These are phyloP conservation scores for Limtongia smithiae DNA, from an alignment of 805 yeast species.

Conservation along the genomic window DNA sequence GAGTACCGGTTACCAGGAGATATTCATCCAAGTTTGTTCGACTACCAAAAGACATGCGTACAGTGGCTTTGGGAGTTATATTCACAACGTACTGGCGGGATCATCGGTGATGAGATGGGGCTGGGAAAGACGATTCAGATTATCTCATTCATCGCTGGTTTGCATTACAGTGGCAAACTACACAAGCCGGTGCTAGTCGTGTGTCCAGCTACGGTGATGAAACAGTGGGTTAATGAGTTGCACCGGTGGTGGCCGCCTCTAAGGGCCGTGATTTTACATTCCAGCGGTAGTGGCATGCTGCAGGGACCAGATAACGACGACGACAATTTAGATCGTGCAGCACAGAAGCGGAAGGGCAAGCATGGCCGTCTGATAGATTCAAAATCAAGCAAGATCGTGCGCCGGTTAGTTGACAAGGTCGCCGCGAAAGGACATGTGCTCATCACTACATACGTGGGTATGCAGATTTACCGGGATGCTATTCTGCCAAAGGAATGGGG, in stretches of 20 bases:
- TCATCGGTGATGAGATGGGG: slow-evolving; percentile 98
- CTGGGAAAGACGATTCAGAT: slow-evolving; percentile 93
- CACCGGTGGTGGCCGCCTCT: slow-evolving; percentile 99
- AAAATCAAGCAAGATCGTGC: slow-evolving; percentile 31
- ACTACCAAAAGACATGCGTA: slow-evolving; percentile 92
- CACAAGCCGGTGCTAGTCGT: slow-evolving; percentile 79
- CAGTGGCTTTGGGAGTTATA: slow-evolving; percentile 97
- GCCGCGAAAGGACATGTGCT: slow-evolving; percentile 64
- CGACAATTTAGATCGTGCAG: slow-evolving; percentile 34
- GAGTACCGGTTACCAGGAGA: slow-evolving; percentile 84
- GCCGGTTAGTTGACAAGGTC: slow-evolving; percentile 26
- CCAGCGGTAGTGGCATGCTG: slow-evolving; percentile 85
- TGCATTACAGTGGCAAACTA: slow-evolving; percentile 74
- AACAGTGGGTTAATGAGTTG: slow-evolving; percentile 95
- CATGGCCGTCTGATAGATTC: slow-evolving; percentile 32
- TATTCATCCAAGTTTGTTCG: slow-evolving; percentile 78
- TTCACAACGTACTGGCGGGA: slow-evolving; percentile 87
- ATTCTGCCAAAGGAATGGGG: slow-evolving; percentile 77
- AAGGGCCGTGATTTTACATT: slow-evolving; percentile 78
- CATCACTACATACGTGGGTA: slow-evolving; percentile 87
- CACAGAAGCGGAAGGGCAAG: slow-evolving; percentile 39
- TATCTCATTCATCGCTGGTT: slow-evolving; percentile 83
- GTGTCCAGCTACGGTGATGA: slow-evolving; percentile 94
- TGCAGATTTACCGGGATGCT: slow-evolving; percentile 61
- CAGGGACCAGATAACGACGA: slow-evolving; percentile 34